phyloP scores from a whole-genome alignment of 345 rosid genomes.

The Eutrema yunnanense region DNA sequence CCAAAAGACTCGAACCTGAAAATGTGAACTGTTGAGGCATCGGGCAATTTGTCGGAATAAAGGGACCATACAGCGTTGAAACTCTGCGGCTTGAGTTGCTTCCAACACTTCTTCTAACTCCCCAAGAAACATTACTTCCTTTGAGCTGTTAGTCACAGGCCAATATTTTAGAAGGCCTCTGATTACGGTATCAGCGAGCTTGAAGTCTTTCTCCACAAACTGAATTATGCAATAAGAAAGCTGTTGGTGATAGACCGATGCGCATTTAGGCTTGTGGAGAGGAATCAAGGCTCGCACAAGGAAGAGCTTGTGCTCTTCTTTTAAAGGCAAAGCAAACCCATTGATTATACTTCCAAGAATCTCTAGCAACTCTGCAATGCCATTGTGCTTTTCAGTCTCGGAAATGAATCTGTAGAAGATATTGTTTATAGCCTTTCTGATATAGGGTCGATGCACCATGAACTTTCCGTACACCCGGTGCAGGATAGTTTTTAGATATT shows the following conservation, averaged over 20 bases:
- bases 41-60: slow-evolving; percentile 61
- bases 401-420: slow-evolving; percentile 75
- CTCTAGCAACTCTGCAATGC: slow-evolving; percentile 73
- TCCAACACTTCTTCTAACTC: slow-evolving; percentile 90
- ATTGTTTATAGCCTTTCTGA: slow-evolving; percentile 75
- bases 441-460: slow-evolving; percentile 86
- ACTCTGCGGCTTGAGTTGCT: slow-evolving; percentile 79
- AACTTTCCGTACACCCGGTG: slow-evolving; percentile 85
- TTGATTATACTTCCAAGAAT: slow-evolving; percentile 88
- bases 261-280: slow-evolving; percentile 77
- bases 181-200: slow-evolving; percentile 77
- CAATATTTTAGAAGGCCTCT: slow-evolving; percentile 74
- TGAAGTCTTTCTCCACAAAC: slow-evolving; percentile 83
- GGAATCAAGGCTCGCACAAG: slow-evolving; percentile 80
- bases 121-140: slow-evolving; percentile 82
- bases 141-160: slow-evolving; percentile 86
- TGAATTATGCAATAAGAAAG: slow-evolving; percentile 77
- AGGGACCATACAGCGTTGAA: slow-evolving; percentile 86
- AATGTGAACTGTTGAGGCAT: slow-evolving; percentile 79
- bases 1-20: slow-evolving; percentile 48
- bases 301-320: slow-evolving; percentile 90
- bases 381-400: slow-evolving; percentile 85
- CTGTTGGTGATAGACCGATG: slow-evolving; percentile 75
- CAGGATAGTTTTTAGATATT: slow-evolving; percentile 64
- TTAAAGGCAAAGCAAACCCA: slow-evolving; percentile 79